Percentiles rank a stretch among this genome's conserved stretches.
Evolutionary conservation across 1,284 basidiomycete species (phyloP).

Genomic region (Macrocybe sp.): DNA sequence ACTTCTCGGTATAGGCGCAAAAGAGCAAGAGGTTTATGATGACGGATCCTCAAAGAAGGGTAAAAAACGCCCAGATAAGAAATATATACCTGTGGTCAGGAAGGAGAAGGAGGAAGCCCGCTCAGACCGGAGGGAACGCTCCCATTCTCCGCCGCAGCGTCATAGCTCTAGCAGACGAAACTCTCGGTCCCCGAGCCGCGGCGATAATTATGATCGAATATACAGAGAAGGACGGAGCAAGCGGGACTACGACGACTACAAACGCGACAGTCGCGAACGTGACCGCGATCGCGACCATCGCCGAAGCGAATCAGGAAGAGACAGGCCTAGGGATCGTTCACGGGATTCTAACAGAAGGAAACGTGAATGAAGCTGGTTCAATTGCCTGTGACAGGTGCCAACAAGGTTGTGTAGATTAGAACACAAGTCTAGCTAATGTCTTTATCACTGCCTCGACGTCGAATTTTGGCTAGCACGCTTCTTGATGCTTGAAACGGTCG

Average conservation of each 20-base stretch:
- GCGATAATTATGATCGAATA: conserved; percentile 19
- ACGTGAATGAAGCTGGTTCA: conserved; percentile 8
- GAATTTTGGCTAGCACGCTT: no score
- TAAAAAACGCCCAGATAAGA: conserved; percentile 52
- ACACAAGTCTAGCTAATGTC: no score
- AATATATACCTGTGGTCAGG: conserved; percentile 74
- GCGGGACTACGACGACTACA: conserved; percentile 16
- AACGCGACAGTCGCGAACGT: conserved; percentile 12
- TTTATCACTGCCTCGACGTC: no score
- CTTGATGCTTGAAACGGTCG: no score
- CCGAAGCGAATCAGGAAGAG: conserved; percentile 10
- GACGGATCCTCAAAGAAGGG: conserved; percentile 54
- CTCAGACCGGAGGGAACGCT: conserved; percentile 25
- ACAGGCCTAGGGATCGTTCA: conserved; percentile 14
- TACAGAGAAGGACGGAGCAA: conserved; percentile 22
- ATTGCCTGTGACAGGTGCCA: no score
- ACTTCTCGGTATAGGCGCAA: conserved; percentile 87
- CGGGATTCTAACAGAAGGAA: conserved; percentile 18
- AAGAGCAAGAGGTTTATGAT: conserved; percentile 67
- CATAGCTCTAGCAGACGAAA: conserved; percentile 12
- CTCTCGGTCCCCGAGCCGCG: conserved; percentile 6
- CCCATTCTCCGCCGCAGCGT: conserved; percentile 32
- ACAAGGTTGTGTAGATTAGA: no score
- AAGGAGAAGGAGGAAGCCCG: conserved; percentile 40
- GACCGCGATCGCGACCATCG: conserved; percentile 22